A percentile compares a stretch with the other conserved stretches of the same genome.
Conservation (phyloP, 106 monocot genomes). For the Dendrobium officinale region DNA sequence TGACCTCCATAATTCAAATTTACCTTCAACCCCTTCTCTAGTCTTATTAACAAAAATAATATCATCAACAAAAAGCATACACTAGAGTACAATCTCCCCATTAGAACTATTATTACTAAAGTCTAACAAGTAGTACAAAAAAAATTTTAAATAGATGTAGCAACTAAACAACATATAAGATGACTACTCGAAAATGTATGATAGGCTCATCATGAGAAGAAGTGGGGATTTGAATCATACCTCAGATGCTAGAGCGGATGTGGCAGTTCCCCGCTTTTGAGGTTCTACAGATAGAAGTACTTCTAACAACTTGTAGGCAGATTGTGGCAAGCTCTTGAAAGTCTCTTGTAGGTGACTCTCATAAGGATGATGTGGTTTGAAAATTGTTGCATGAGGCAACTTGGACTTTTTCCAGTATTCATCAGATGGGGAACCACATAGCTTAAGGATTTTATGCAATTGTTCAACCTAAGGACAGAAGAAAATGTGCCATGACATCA, state of each 20-base stretch:
- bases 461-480: slow-evolving; percentile 54
- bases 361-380: slow-evolving; percentile 66
- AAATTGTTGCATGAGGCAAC: slow-evolving; percentile 66
- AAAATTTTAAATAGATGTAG: too few species aligned
- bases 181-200: neutral
- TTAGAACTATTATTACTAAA: too few species aligned
- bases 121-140: too few species aligned
- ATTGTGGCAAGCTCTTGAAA: slow-evolving; percentile 35
- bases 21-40: too few species aligned
- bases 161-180: neutral
- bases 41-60: too few species aligned
- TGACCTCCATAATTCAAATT: too few species aligned
- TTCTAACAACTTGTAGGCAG: slow-evolving; percentile 38
- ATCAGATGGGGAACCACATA: slow-evolving; percentile 67
- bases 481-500: neutral
- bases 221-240: slow-evolving; percentile 14
- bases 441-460: slow-evolving; percentile 77
- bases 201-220: neutral
- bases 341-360: slow-evolving; percentile 37
- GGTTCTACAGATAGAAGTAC: slow-evolving; percentile 62
- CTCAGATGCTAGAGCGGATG: slow-evolving; percentile 46
- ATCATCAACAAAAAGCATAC: too few species aligned
- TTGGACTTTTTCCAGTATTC: slow-evolving; percentile 77
- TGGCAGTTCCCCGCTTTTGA: slow-evolving; percentile 51
- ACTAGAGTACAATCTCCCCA: too few species aligned